phyloP scores from a whole-genome alignment of 768 basidiomycete species.

The Boletus coccyginus region DNA sequence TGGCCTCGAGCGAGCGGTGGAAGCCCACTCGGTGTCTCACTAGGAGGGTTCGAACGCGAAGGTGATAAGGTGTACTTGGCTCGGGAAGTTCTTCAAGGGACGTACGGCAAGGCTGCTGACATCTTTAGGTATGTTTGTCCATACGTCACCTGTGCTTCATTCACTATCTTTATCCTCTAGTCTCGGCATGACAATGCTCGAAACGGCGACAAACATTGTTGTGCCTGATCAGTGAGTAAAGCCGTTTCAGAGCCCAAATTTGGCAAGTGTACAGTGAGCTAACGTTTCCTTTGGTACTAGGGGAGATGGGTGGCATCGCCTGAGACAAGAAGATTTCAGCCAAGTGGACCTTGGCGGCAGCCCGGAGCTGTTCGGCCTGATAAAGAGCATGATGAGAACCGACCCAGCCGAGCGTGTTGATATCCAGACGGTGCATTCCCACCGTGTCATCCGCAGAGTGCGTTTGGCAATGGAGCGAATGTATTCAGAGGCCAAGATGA shows the following conservation, averaged over 20 bases:
- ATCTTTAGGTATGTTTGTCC: conserved; percentile 79
- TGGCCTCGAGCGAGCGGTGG: conserved; percentile 64
- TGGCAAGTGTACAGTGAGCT: conserved; percentile 10
- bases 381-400: conserved; percentile 75
- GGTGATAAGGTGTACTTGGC: conserved; percentile 98
- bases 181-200: conserved; percentile 93
- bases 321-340: conserved; percentile 88
- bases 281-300: conserved; percentile 39
- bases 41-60: conserved; percentile 82
- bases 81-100: conserved; percentile 89
- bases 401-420: conserved; percentile 60
- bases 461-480: conserved; percentile 60
- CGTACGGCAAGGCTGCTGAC: conserved; percentile 92
- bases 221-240: conserved; percentile 91
- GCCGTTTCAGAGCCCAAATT: background rate
- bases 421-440: conserved; percentile 53
- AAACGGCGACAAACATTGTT: conserved; percentile 93
- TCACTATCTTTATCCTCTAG: conserved; percentile 40
- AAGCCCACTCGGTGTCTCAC: conserved; percentile 35
- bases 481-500: conserved; percentile 36
- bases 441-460: conserved; percentile 64
- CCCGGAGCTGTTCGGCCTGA: conserved; percentile 61
- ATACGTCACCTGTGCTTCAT: background rate
- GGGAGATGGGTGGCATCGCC: conserved; percentile 91
- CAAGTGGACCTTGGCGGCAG: conserved; percentile 74